These are phyloP conservation scores for Naganishia kalamii DNA, from an alignment of 768 basidiomycete species.

Conservation along the genomic window DNA sequence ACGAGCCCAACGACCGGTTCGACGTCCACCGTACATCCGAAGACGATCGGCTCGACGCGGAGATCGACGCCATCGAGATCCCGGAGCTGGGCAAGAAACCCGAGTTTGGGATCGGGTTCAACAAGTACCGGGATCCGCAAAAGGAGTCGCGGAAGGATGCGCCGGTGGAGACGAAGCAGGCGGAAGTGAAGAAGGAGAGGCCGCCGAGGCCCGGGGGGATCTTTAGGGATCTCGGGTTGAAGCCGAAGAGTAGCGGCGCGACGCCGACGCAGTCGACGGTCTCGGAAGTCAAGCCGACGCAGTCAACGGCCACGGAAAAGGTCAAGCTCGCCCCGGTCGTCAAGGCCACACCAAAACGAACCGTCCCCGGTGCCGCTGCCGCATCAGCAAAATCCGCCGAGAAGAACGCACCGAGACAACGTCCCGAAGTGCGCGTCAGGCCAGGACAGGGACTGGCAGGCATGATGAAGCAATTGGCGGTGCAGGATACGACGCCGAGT, in stretches of 20 bases:
- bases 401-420: background rate
- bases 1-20: slow-evolving; percentile 8
- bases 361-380: slow-evolving; percentile 9
- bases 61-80: background rate
- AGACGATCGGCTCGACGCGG: background rate
- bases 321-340: background rate
- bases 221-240: slow-evolving; percentile 6
- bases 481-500: slow-evolving; percentile 6
- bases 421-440: slow-evolving; percentile 14
- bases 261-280: background rate
- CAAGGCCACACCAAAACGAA: background rate
- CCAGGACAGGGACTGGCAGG: slow-evolving; percentile 18
- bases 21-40: background rate
- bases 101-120: slow-evolving; percentile 2
- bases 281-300: background rate
- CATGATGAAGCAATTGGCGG: slow-evolving; percentile 18
- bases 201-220: slow-evolving; percentile 2
- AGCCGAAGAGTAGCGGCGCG: background rate
- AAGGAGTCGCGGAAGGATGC: no score
- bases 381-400: background rate
- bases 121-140: background rate
- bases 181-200: no score
- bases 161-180: no score
- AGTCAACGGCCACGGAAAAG: background rate
- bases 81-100: slow-evolving; percentile 4